These are phyloP conservation scores for Aspergillus transmontanensis DNA, from an alignment of 2,329 filamentous ascomycete genomes.

Conservation along the genomic window DNA sequence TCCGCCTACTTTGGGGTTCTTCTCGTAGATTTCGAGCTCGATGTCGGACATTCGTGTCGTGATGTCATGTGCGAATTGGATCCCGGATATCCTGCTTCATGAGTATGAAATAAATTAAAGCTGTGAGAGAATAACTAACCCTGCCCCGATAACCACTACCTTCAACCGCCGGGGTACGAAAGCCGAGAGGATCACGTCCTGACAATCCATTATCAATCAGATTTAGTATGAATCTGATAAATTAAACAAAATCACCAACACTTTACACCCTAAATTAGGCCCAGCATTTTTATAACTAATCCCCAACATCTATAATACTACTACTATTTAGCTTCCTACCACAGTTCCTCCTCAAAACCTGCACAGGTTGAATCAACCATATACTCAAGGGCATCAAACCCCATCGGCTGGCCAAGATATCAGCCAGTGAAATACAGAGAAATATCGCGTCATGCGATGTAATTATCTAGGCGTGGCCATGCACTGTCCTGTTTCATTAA, in stretches of 20 bases:
- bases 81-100: background rate
- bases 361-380: background rate
- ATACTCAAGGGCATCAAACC: background rate
- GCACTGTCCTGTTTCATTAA: background rate
- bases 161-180: background rate
- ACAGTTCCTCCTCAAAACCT: background rate
- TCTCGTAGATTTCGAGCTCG: background rate
- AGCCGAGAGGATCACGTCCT: background rate
- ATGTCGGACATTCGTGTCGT: background rate
- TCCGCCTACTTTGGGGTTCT: constrained; percentile 3
- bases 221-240: background rate
- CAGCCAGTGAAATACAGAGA: background rate
- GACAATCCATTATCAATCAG: background rate
- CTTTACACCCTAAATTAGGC: background rate
- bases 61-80: background rate
- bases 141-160: background rate
- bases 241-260: background rate
- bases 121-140: background rate
- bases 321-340: background rate
- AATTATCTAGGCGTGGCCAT: background rate
- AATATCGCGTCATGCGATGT: background rate
- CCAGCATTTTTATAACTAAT: no score
- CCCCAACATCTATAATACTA: background rate
- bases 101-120: no score
- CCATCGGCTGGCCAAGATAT: background rate